phyloP scores from a whole-genome alignment of 306 rosid genomes.

The Psophocarpus tetragonolobus region DNA sequence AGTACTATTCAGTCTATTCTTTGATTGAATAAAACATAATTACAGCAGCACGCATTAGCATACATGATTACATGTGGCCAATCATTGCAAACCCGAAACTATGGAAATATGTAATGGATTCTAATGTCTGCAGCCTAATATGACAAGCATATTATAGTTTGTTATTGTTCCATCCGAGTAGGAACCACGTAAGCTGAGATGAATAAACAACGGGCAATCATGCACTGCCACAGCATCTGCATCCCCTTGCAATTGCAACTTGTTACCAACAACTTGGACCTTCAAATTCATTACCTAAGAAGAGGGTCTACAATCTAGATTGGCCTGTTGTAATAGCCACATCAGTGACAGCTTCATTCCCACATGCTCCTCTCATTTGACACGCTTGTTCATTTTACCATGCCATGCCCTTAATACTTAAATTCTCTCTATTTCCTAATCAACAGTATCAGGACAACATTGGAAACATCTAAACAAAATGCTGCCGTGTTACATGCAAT shows the following conservation, averaged over 20 bases:
- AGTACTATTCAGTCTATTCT: too few species aligned
- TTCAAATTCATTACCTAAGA: background rate
- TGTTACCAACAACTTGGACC: slow-evolving; percentile 25
- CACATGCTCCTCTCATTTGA: slow-evolving; percentile 18
- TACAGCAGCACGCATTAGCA: background rate
- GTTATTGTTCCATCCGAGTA: slow-evolving; percentile 29
- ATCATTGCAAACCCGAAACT: background rate
- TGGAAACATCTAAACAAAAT: background rate
- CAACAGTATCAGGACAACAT: slow-evolving; percentile 15
- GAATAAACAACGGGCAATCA: slow-evolving; percentile 6
- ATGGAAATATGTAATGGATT: background rate
- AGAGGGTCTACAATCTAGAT: background rate
- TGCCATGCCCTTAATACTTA: background rate
- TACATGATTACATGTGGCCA: background rate
- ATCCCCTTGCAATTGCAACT: slow-evolving; percentile 23
- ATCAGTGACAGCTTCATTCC: slow-evolving; percentile 47
- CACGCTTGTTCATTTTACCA: background rate
- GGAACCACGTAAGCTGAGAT: slow-evolving; percentile 41
- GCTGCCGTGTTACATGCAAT: background rate
- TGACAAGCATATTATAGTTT: background rate
- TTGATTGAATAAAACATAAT: background rate
- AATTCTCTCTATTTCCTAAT: background rate
- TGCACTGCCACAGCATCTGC: background rate
- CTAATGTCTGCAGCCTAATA: background rate
- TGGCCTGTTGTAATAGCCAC: slow-evolving; percentile 19